Percentiles rank a stretch among this genome's conserved stretches.
Conservation (phyloP, 805 yeast genomes). For the Candida tibetensis region DNA sequence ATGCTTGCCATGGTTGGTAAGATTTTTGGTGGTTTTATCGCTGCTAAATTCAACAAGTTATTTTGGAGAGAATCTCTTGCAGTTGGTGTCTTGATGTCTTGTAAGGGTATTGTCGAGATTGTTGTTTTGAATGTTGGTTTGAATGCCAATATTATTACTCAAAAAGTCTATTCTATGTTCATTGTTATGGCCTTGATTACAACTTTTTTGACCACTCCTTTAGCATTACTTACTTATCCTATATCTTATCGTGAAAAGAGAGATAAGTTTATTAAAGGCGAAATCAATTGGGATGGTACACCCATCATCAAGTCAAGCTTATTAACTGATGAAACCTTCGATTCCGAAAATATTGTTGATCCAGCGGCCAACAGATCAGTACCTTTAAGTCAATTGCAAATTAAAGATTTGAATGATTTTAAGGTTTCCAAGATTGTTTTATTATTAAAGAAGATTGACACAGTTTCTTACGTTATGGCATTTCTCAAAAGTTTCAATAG, state of each 20-base stretch:
- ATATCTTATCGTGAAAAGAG: constrained; percentile 54
- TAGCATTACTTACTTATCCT: constrained; percentile 63
- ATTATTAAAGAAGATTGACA: constrained; percentile 29
- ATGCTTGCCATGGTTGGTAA: constrained; percentile 67
- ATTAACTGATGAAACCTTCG: constrained; percentile 3
- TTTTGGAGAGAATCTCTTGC: constrained; percentile 72
- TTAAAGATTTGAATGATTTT: constrained; percentile 19
- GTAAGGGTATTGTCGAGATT: constrained; percentile 85
- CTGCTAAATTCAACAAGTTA: constrained; percentile 60
- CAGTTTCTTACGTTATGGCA: constrained; percentile 33
- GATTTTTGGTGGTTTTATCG: constrained; percentile 61
- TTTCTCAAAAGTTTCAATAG: constrained; percentile 27
- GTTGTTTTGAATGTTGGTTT: constrained; percentile 75
- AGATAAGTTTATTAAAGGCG: constrained; percentile 27
- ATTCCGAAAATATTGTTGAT: constrained; percentile 6
- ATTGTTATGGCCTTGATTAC: constrained; percentile 78
- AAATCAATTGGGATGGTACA: constrained; percentile 26
- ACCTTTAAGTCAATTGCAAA: constrained; percentile 6
- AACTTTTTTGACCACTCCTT: constrained; percentile 77
- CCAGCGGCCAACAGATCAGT: neutral
- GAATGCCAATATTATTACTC: constrained; percentile 63
- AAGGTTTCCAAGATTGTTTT: constrained; percentile 24
- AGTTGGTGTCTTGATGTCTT: constrained; percentile 81
- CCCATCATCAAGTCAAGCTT: constrained; percentile 7
- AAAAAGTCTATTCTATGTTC: constrained; percentile 73